Percentiles rank a stretch among this genome's conserved stretches.
phyloP scores from a whole-genome alignment of 768 basidiomycete species.

The Phaffia tasmanica region DNA sequence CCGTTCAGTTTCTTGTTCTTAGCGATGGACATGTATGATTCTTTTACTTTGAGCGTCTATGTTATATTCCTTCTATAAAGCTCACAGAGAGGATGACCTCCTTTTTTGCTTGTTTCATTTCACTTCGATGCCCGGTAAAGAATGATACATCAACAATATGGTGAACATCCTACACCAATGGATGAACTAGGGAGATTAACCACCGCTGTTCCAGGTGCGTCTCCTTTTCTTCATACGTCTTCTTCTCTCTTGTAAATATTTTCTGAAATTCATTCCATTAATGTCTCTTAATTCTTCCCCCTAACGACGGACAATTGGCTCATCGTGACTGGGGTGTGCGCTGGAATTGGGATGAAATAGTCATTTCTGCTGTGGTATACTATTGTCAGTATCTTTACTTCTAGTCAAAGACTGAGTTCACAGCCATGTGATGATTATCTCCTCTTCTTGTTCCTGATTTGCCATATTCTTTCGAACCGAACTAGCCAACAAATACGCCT shows the following conservation, averaged over 20 bases:
- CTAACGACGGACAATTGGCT: background rate
- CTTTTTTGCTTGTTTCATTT: background rate
- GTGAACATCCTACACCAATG: conserved; percentile 12
- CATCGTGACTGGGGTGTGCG: no score
- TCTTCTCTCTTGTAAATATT: background rate
- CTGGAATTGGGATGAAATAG: background rate
- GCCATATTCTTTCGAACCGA: background rate
- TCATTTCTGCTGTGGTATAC: conserved; percentile 13
- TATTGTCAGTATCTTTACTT: conserved; percentile 7
- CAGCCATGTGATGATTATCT: background rate
- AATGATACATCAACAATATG: conserved; percentile 25
- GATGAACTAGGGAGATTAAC: conserved; percentile 21
- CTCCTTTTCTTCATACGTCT: background rate
- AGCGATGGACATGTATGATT: conserved; percentile 25
- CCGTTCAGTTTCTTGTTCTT: conserved; percentile 23
- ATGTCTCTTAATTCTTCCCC: background rate
- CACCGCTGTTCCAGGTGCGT: conserved; percentile 20
- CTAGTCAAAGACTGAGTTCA: background rate
- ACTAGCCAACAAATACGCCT: conserved; percentile 16
- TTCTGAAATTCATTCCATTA: background rate
- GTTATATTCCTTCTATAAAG: background rate
- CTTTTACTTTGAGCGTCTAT: background rate
- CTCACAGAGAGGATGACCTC: background rate
- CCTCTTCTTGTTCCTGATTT: background rate
- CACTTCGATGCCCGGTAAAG: background rate